Conservation (phyloP, 805 yeast genomes). For the Pichia paraexigua region DNA sequence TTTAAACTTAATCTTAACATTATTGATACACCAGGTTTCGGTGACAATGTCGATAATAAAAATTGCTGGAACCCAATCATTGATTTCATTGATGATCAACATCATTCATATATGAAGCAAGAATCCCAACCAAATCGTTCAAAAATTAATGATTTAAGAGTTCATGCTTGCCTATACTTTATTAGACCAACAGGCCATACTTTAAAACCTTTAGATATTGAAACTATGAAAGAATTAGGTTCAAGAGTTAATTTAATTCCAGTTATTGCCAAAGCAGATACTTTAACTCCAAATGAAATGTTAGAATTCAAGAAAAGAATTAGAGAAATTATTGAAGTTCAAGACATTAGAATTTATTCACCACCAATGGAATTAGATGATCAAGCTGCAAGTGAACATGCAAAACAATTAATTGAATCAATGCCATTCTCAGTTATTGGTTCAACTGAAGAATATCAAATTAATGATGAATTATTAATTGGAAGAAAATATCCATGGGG, state of each 20-base stretch:
- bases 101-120: constrained; percentile 79
- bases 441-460: constrained; percentile 61
- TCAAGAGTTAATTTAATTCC: constrained; percentile 83
- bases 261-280: constrained; percentile 82
- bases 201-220: constrained; percentile 79
- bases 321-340: constrained; percentile 75
- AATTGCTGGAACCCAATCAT: constrained; percentile 82
- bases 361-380: constrained; percentile 76
- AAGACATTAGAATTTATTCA: constrained; percentile 74
- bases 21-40: constrained; percentile 92
- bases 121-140: constrained; percentile 83
- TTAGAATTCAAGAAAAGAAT: constrained; percentile 64
- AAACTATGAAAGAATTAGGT: constrained; percentile 76
- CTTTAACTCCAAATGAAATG: constrained; percentile 66
- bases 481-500: constrained; percentile 94
- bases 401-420: constrained; percentile 68
- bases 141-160: constrained; percentile 69
- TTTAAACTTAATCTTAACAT: constrained; percentile 70
- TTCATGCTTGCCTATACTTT: constrained; percentile 84
- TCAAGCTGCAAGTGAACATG: constrained; percentile 69
- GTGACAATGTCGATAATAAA: constrained; percentile 79
- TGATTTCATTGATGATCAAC: constrained; percentile 89
- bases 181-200: constrained; percentile 89
- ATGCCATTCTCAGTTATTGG: constrained; percentile 88
- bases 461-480: constrained; percentile 55